phyloP scores from a whole-genome alignment of 768 basidiomycete genomes.

The Sporobolomyces phaffii region DNA sequence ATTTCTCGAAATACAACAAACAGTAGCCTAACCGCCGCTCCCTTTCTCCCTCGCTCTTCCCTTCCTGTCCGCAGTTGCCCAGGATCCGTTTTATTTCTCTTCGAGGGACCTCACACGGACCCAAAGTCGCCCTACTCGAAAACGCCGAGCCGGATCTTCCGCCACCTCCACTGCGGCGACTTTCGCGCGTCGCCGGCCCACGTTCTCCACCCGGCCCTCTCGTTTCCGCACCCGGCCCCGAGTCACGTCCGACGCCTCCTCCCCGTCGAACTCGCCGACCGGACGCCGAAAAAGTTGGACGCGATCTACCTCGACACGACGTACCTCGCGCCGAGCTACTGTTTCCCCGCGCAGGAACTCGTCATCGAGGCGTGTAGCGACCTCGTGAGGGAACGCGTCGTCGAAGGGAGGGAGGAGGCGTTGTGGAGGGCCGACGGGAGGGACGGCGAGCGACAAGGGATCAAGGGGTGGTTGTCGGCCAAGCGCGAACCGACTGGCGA shows the following conservation, averaged over 20 bases:
- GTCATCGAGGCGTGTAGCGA: constrained; percentile 90
- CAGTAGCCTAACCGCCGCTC: no score
- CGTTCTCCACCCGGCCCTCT: constrained; percentile 71
- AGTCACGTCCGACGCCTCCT: not conserved
- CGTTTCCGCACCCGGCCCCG: constrained; percentile 6
- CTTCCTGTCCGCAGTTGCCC: constrained; percentile 54
- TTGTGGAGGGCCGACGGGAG: constrained; percentile 36
- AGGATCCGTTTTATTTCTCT: constrained; percentile 87
- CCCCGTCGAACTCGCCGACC: not conserved
- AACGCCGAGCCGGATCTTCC: constrained; percentile 52
- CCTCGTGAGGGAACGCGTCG: constrained; percentile 47
- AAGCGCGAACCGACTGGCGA: not conserved
- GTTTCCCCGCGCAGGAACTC: constrained; percentile 89
- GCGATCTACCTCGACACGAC: constrained; percentile 93
- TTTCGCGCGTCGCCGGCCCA: constrained; percentile 85
- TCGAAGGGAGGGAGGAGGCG: constrained; percentile 35
- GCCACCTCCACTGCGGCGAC: constrained; percentile 90
- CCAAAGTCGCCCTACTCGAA: constrained; percentile 35
- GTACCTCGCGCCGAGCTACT: constrained; percentile 56
- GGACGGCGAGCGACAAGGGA: constrained; percentile 33
- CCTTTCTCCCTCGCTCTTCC: no score
- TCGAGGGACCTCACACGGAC: constrained; percentile 79
- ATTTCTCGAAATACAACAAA: not conserved
- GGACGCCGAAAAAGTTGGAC: constrained; percentile 69
- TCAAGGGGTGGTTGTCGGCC: constrained; percentile 44